These are phyloP conservation scores for Hypoxylon rubiginosum DNA, from an alignment of 2,329 filamentous ascomycete genomes.

Conservation along the genomic window DNA sequence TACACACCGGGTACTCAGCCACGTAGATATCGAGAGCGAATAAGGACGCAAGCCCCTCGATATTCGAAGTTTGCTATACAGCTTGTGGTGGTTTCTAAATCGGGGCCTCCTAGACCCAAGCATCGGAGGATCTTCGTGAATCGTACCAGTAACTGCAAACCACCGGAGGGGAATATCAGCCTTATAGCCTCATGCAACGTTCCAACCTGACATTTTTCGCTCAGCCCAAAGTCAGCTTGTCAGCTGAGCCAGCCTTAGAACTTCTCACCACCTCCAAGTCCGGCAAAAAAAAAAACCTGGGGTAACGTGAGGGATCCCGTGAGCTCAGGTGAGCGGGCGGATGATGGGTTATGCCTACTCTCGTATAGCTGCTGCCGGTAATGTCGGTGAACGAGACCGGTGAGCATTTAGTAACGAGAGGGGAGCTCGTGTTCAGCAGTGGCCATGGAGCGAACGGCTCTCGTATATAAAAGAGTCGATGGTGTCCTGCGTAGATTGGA, in stretches of 20 bases:
- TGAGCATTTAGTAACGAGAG: not conserved
- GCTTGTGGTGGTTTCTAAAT: slow-evolving; percentile 9
- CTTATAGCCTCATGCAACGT: slow-evolving; percentile 39
- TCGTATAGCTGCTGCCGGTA: slow-evolving; percentile 19
- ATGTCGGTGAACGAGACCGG: slow-evolving; percentile 9
- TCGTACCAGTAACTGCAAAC: slow-evolving; percentile 19
- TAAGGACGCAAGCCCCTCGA: not conserved
- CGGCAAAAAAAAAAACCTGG: slow-evolving; percentile 11
- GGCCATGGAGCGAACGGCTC: slow-evolving; percentile 14
- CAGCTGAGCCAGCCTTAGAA: slow-evolving; percentile 24
- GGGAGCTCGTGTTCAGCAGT: slow-evolving; percentile 12
- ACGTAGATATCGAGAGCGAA: slow-evolving; percentile 11
- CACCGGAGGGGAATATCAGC: slow-evolving; percentile 19
- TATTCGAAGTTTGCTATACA: not conserved
- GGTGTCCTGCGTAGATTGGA: not conserved
- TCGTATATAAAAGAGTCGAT: slow-evolving; percentile 26
- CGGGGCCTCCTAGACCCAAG: not conserved
- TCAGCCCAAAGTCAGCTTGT: slow-evolving; percentile 14
- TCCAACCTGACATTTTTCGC: slow-evolving; percentile 4
- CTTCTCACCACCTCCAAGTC: slow-evolving; percentile 1
- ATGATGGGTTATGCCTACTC: not conserved
- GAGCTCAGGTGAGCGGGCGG: slow-evolving; percentile 1
- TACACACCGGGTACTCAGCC: slow-evolving; percentile 22
- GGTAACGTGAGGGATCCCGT: slow-evolving; percentile 8
- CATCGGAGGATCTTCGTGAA: slow-evolving; percentile 14